Evolutionary conservation across 176 grass and related monocot genomes (phyloP).

Genomic region (Phragmites australis): DNA sequence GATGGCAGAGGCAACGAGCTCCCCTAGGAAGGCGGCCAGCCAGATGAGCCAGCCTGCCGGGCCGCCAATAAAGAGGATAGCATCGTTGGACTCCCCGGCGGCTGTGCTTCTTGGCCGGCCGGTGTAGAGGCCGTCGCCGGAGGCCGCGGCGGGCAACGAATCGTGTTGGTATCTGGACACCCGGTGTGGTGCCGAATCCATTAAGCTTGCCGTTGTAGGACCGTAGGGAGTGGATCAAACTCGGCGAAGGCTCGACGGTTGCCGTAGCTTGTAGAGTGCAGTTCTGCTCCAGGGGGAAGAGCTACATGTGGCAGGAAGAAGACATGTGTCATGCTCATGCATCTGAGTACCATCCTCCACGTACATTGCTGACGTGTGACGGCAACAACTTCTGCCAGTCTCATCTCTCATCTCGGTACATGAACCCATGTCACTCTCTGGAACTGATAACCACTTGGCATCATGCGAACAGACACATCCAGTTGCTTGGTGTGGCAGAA

Average conservation of each 20-base stretch:
- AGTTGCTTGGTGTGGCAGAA: no score
- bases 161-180: not conserved
- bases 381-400: not conserved
- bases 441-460: not conserved
- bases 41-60: constrained; percentile 42
- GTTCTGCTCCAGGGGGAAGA: not conserved
- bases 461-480: not conserved
- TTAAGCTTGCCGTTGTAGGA: not conserved
- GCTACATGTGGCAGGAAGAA: constrained; percentile 34
- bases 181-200: not conserved
- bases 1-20: constrained; percentile 7
- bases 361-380: not conserved
- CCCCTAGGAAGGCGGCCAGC: constrained; percentile 30
- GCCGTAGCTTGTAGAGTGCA: constrained; percentile 13
- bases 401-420: not conserved
- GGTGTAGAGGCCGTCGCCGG: not conserved
- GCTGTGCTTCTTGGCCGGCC: not conserved
- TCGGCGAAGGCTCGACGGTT: not conserved
- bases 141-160: not conserved
- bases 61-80: constrained; percentile 1
- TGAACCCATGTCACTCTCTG: not conserved
- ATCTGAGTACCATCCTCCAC: not conserved
- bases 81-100: not conserved
- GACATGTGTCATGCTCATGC: constrained; percentile 17
- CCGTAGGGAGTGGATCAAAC: not conserved